Percentiles rank a stretch among this genome's conserved stretches.
Evolutionary conservation across 768 basidiomycete species (phyloP).

Genomic region (Lactarius vividus): DNA sequence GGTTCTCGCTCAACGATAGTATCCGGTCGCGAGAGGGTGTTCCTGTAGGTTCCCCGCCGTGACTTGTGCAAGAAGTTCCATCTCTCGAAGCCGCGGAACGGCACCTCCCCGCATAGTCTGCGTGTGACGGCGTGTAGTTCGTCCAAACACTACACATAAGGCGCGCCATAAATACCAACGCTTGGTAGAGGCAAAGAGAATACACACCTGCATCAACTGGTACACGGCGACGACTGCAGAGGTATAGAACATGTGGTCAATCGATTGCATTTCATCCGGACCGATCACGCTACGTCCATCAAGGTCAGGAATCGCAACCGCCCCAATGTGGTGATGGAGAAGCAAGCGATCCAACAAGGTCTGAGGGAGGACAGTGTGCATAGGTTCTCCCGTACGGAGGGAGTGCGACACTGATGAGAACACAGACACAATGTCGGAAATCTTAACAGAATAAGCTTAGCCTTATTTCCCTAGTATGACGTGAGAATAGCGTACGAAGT

Average conservation of each 20-base stretch:
- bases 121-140: slow-evolving; percentile 20
- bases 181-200: background rate
- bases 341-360: slow-evolving; percentile 25
- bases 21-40: slow-evolving; percentile 12
- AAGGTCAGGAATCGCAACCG: background rate
- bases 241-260: slow-evolving; percentile 24
- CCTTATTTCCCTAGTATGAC: background rate
- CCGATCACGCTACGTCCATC: slow-evolving; percentile 9
- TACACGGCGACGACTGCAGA: slow-evolving; percentile 22
- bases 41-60: background rate
- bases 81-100: slow-evolving; percentile 21
- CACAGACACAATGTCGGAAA: slow-evolving; percentile 45
- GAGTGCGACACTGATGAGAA: slow-evolving; percentile 27
- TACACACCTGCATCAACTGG: slow-evolving; percentile 20
- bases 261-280: slow-evolving; percentile 17
- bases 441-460: slow-evolving; percentile 32
- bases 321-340: slow-evolving; percentile 6
- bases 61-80: slow-evolving; percentile 18
- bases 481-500: slow-evolving; percentile 41
- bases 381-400: slow-evolving; percentile 24
- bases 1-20: slow-evolving; percentile 3
- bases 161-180: background rate
- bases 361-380: slow-evolving; percentile 25
- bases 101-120: slow-evolving; percentile 22
- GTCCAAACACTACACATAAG: slow-evolving; percentile 19